Base-by-base conservation (phyloP, 2,329 filamentous ascomycete genomes). In the Annulohypoxylon truncatum region DNA sequence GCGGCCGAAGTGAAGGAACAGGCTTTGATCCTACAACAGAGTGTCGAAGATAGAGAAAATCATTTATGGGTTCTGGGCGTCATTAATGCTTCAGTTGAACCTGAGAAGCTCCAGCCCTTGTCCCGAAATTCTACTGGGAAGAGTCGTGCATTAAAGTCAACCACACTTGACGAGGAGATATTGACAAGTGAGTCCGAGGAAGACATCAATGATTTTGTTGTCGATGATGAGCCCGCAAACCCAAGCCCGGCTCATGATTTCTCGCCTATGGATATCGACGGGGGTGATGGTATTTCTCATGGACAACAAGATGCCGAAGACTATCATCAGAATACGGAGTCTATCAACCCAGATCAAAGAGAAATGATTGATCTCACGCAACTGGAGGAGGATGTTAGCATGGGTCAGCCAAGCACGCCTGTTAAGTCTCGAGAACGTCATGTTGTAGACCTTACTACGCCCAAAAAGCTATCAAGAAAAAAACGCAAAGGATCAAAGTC, bases 1-100 rank as follows among this genome's bases (percentile, higher is more conserved):
- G 79, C 80, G 20, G 72, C 77, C 0, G 82, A 89, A 12, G 74
- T 96, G 12, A 79, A 82, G 24, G 79, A 78, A 4, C 86, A 88
- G 71, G 88, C 89, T 51, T 77, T 79, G 9, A 84, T 80, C 33
- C 79, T 97, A 58, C 89, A 95, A 64, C 80, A 82, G 3, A 93
- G 84, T 2, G 78, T 97, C 0, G 84, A 87, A 33, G 85, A 91
- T 58, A 85, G 86, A 51, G 81, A 90, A 72, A 77, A 86, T 38
- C 75, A 83, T 7, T 72, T 74, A 6, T 90, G 86, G 86, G 74
- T 81, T 2, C 79, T 85, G n/a, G 69, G 76, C 5, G 70, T 85
- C 22, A 78, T 89, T 3, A 77, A 78, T 38, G 80, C 79, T 15
- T 80, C 71, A 3, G 55, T 79, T 12, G 78, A 79, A 48, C 82